phyloP scores from a whole-genome alignment of 2,329 filamentous ascomycete species.

The Microcyclosporella mali region DNA sequence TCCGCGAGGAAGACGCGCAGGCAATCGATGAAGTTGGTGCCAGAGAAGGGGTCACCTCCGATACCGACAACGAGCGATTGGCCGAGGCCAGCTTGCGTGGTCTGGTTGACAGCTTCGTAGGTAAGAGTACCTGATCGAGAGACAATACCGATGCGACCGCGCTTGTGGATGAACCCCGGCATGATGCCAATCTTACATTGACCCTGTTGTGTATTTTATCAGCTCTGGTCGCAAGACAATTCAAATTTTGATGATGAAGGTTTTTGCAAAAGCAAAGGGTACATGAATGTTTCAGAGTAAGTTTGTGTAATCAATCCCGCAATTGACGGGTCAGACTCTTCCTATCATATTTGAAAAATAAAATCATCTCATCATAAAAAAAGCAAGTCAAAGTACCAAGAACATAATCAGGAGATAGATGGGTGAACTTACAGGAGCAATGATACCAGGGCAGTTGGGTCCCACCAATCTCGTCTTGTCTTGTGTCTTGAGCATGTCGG shows the following conservation, averaged over 20 bases:
- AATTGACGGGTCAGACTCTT: constrained; percentile 32
- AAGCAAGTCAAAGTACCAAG: constrained; percentile 2
- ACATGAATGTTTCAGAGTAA: constrained; percentile 15
- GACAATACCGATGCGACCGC: constrained; percentile 96
- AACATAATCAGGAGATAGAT: constrained; percentile 3
- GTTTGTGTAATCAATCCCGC: constrained; percentile 27
- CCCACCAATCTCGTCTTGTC: constrained; percentile 94
- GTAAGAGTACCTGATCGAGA: constrained; percentile 96
- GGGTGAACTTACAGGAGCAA: constrained; percentile 56
- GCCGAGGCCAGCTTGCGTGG: constrained; percentile 89
- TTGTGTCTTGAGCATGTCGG: constrained; percentile 95
- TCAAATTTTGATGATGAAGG: background rate
- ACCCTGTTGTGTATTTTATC: constrained; percentile 45
- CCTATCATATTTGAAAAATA: constrained; percentile 32
- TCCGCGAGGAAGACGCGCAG: constrained; percentile 94
- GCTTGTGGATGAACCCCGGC: constrained; percentile 99
- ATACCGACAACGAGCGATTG: constrained; percentile 98
- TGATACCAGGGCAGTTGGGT: constrained; percentile 97
- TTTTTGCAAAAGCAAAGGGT: constrained; percentile 3
- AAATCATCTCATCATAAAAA: constrained; percentile 21
- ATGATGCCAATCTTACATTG: constrained; percentile 99
- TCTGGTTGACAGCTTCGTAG: constrained; percentile 99
- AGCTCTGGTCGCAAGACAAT: constrained; percentile 1
- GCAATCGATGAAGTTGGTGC: constrained; percentile 99
- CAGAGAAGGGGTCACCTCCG: constrained; percentile 95